Evolutionary conservation across 805 yeast genomes (phyloP), one percentile per base, ranked within the genome.

Genomic region (Blastobotrys peoriensis): DNA sequence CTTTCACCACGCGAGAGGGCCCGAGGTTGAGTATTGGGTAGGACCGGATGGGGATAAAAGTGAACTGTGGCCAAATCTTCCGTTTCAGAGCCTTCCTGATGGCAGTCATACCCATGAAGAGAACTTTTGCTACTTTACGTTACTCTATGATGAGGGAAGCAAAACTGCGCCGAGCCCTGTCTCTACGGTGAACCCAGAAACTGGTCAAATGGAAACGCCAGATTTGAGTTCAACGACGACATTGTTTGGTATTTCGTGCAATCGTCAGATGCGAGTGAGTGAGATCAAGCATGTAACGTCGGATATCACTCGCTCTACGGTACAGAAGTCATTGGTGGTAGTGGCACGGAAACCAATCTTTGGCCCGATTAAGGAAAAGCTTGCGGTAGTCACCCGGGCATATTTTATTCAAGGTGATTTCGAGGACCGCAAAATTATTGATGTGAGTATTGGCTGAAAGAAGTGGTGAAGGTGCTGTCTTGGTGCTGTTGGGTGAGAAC

Each of bases 81-180:
- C 98, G 2, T 93, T 93, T 59, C 97, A 89, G 60, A 95, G 96
- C 1, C 67, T 93, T 18, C 98, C 98, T 0, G 98, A 93, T 64
- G 98, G 98, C 3, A 82, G 94, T 2, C 98, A 93, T 62, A 73
- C 89, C 18, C 91, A 81, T 59, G 95, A 88, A 60, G 98, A 93
- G 62, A 88, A 95, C 0, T 87, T 89, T 58, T 82, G 95, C 19
- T 86, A 86, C 59, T 91, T 91, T 65, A 89, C 95, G 19, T 67
- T 91, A 36, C 73, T 83, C 4, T 85, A 79, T 58, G 87, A 87
- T 60, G 78, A 77, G 42, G 64, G 67, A 21, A 64, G 63, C 23
- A 64, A 69, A 17, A 55, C 55, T 20, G 69, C 78, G 9, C 75
- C 80, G 16, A 79, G 60, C 19, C 57, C 63, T 10, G 62, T 67